Evolutionary conservation across 768 basidiomycete species (phyloP).

Genomic region (Cubamyces lactineus): DNA sequence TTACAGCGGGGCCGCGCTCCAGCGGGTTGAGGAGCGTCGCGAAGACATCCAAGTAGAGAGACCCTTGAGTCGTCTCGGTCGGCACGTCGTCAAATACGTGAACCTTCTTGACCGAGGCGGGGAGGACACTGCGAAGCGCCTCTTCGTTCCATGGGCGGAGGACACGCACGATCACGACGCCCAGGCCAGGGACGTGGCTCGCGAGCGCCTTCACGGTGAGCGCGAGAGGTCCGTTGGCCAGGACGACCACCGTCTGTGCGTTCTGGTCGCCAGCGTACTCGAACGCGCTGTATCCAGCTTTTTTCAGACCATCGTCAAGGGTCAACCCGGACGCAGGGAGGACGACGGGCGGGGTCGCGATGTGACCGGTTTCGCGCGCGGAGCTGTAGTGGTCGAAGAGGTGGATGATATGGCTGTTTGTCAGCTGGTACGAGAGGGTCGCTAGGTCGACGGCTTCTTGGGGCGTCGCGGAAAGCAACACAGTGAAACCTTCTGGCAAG

Average conservation of each 20-base stretch:
- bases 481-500: slow-evolving; percentile 65
- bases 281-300: slow-evolving; percentile 74
- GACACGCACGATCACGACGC: slow-evolving; percentile 74
- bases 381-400: slow-evolving; percentile 87
- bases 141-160: slow-evolving; percentile 80
- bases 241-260: slow-evolving; percentile 68
- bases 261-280: slow-evolving; percentile 69
- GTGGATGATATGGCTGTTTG: slow-evolving; percentile 75
- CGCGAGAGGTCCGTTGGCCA: slow-evolving; percentile 80
- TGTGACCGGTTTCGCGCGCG: slow-evolving; percentile 73
- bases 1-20: slow-evolving; percentile 45
- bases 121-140: slow-evolving; percentile 62
- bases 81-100: slow-evolving; percentile 84
- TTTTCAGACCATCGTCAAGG: slow-evolving; percentile 53
- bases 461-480: slow-evolving; percentile 83
- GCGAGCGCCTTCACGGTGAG: slow-evolving; percentile 59
- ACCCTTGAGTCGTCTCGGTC: slow-evolving; percentile 59
- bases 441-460: slow-evolving; percentile 83
- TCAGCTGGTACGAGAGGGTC: slow-evolving; percentile 70
- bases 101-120: slow-evolving; percentile 57
- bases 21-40: slow-evolving; percentile 51
- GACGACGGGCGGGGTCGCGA: slow-evolving; percentile 45
- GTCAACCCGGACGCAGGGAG: slow-evolving; percentile 34
- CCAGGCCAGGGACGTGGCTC: slow-evolving; percentile 51
- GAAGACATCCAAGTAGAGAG: slow-evolving; percentile 75